These are phyloP conservation scores for Agaricus subrufescens DNA, from an alignment of 768 basidiomycete species.

Conservation along the genomic window DNA sequence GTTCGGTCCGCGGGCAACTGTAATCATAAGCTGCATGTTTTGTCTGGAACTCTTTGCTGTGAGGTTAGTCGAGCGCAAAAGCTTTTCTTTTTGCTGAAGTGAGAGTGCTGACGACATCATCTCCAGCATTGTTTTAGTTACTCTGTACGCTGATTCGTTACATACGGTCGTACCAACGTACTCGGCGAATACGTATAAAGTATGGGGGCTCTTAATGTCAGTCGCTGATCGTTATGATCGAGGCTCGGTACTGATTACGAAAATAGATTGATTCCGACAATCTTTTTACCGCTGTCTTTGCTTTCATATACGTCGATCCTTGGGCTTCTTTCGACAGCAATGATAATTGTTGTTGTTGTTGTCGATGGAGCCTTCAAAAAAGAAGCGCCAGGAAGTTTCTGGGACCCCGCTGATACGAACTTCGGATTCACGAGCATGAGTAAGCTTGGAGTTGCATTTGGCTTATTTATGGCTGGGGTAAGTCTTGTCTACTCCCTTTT, in stretches of 20 bases:
- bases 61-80: conserved; percentile 37
- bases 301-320: conserved; percentile 87
- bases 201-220: conserved; percentile 68
- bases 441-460: conserved; percentile 76
- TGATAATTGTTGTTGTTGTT: conserved; percentile 73
- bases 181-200: conserved; percentile 69
- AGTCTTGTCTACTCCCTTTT: conserved; percentile 16
- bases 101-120: background rate
- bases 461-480: conserved; percentile 90
- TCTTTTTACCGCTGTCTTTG: conserved; percentile 80
- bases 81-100: background rate
- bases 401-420: conserved; percentile 67
- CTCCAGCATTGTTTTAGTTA: conserved; percentile 76
- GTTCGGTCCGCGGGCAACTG: conserved; percentile 69
- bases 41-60: conserved; percentile 86
- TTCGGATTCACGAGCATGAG: conserved; percentile 45
- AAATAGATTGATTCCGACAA: conserved; percentile 71
- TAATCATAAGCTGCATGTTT: conserved; percentile 68
- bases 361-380: conserved; percentile 76
- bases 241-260: background rate
- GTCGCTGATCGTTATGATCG: conserved; percentile 15
- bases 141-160: conserved; percentile 84
- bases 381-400: conserved; percentile 75
- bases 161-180: conserved; percentile 65
- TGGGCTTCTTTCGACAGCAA: conserved; percentile 73